A percentile compares a stretch with the other conserved stretches of the same genome.
These are phyloP conservation scores for Quercus lobata DNA, from an alignment of 331 rosid species.

Conservation along the genomic window DNA sequence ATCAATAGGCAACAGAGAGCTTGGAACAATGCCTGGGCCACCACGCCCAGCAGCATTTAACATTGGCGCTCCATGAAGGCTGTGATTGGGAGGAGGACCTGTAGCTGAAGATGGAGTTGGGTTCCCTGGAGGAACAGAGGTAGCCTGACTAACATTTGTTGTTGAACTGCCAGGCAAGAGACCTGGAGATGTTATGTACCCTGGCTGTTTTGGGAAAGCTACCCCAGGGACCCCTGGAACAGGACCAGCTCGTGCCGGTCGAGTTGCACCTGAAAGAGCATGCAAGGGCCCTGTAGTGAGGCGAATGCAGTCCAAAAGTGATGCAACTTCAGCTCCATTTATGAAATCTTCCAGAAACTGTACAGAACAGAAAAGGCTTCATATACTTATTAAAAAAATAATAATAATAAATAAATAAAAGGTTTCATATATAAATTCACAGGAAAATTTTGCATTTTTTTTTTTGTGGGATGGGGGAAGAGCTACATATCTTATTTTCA, in stretches of 20 bases:
- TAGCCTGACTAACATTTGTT: conserved; percentile 47
- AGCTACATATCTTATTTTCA: not conserved
- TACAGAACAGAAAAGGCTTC: conserved; percentile 17
- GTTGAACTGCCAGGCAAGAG: conserved; percentile 56
- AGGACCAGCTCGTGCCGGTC: conserved; percentile 98
- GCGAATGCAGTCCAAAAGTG: conserved; percentile 97
- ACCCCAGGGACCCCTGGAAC: conserved; percentile 70
- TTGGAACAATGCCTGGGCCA: conserved; percentile 98
- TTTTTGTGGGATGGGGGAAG: not conserved
- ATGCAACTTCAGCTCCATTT: conserved; percentile 97
- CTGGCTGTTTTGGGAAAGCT: conserved; percentile 70
- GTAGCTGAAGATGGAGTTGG: conserved; percentile 40
- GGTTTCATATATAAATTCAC: not conserved
- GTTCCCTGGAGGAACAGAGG: conserved; percentile 53
- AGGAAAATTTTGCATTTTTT: not conserved
- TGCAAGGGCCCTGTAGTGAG: conserved; percentile 98
- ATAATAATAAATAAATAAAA: conserved; percentile 1
- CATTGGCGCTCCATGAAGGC: conserved; percentile 69
- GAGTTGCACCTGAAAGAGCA: conserved; percentile 97
- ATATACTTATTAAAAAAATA: not conserved
- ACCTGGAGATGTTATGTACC: conserved; percentile 66
- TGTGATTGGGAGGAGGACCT: conserved; percentile 57
- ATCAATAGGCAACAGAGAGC: conserved; percentile 96
- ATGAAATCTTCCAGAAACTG: conserved; percentile 99
- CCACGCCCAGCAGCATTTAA: conserved; percentile 94